A percentile compares a stretch with the other conserved stretches of the same genome.
These are phyloP conservation scores for Fusarium metavorans DNA, from an alignment of 2,329 filamentous ascomycete genomes.

Conservation along the genomic window DNA sequence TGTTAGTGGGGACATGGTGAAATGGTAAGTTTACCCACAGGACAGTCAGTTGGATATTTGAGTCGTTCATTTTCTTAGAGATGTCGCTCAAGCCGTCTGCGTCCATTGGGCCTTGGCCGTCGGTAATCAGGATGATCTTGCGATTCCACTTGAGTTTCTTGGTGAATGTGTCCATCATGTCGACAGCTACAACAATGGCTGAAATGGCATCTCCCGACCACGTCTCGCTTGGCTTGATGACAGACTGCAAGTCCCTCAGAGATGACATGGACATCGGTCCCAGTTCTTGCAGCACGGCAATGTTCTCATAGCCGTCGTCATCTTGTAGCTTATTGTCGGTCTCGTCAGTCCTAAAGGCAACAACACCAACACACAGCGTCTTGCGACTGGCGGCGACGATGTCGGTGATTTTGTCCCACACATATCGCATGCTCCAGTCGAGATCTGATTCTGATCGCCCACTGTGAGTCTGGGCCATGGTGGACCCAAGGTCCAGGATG, in stretches of 20 bases:
- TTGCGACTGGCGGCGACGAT: constrained; percentile 76
- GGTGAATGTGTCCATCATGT: constrained; percentile 85
- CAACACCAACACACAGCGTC: constrained; percentile 78
- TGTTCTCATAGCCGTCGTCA: constrained; percentile 82
- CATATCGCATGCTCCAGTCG: constrained; percentile 89
- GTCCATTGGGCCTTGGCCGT: constrained; percentile 80
- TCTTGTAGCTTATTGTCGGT: constrained; percentile 77
- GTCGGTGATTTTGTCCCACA: constrained; percentile 90
- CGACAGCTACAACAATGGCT: constrained; percentile 84
- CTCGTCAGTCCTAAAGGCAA: constrained; percentile 85
- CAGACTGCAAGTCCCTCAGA: constrained; percentile 72
- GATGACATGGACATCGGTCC: constrained; percentile 73
- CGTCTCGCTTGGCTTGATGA: constrained; percentile 76
- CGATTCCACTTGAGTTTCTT: constrained; percentile 85
- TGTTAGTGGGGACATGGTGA: constrained; percentile 31
- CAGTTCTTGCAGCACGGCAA: constrained; percentile 81
- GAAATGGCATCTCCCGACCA: constrained; percentile 86
- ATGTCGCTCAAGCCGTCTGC: constrained; percentile 78
- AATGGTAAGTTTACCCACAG: constrained; percentile 67
- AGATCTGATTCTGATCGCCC: constrained; percentile 83
- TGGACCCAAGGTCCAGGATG: constrained; percentile 86
- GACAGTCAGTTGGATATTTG: constrained; percentile 81
- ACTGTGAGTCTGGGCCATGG: constrained; percentile 81
- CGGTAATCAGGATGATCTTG: constrained; percentile 86
- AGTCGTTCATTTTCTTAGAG: constrained; percentile 77